A percentile compares a stretch with the other conserved stretches of the same genome.
These are phyloP conservation scores for Larix kaempferi DNA, from an alignment of 75 land plant species.

Conservation along the genomic window DNA sequence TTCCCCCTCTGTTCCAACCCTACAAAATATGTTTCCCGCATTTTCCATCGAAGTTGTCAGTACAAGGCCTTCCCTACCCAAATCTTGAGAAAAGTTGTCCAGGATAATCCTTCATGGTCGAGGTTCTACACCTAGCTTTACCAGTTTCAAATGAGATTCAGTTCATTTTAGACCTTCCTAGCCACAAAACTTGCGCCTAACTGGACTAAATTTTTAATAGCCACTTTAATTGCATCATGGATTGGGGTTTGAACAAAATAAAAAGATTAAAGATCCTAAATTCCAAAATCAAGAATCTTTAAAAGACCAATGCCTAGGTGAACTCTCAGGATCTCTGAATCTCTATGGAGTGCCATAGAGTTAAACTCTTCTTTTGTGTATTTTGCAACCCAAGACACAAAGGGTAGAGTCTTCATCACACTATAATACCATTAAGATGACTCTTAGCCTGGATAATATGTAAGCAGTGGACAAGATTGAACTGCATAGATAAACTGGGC, in stretches of 20 bases:
- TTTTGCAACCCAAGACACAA: too few relatives aligned
- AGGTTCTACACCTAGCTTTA: conserved; percentile 80
- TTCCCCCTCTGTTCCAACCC: conserved; percentile 64
- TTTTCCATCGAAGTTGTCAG: conserved; percentile 77
- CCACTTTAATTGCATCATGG: conserved; percentile 43
- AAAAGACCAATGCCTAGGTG: conserved; percentile 76
- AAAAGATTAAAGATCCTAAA: too few relatives aligned
- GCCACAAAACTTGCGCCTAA: conserved; percentile 45
- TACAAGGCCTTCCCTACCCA: conserved; percentile 69
- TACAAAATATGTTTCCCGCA: conserved; percentile 70
- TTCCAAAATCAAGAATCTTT: too few relatives aligned
- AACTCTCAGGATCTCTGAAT: conserved; percentile 72
- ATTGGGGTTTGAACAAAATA: too few relatives aligned
- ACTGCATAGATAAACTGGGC: too few relatives aligned
- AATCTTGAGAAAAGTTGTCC: conserved; percentile 21
- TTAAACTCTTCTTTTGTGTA: conserved; percentile 49
- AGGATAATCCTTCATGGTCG: conserved; percentile 65
- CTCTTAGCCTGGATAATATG: too few relatives aligned
- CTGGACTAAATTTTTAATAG: conserved; percentile 50
- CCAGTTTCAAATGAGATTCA: conserved; percentile 37
- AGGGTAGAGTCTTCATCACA: too few relatives aligned
- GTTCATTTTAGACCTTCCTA: conserved; percentile 28
- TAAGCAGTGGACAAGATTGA: too few relatives aligned
- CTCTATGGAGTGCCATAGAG: conserved; percentile 38
- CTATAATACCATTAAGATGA: too few relatives aligned